Evolutionary conservation across 2,329 filamentous ascomycete genomes (phyloP).

Genomic region (Geosmithia putterillii): DNA sequence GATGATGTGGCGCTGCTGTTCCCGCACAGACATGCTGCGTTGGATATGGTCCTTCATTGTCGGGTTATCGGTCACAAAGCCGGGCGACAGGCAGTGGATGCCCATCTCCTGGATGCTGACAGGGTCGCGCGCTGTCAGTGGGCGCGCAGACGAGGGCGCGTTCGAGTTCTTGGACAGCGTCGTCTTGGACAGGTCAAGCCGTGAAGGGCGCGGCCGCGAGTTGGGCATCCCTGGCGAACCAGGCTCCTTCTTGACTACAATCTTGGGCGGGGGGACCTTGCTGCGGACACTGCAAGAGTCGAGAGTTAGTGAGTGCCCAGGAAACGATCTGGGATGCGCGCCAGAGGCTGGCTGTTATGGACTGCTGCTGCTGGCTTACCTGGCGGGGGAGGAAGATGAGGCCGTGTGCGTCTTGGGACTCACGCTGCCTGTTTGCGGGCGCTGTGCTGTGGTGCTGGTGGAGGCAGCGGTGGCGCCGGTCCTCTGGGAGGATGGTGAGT

Average conservation of each 20-base stretch:
- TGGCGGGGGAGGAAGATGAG: conserved; percentile 41
- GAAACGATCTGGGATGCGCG: neutral
- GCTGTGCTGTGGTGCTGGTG: conserved; percentile 28
- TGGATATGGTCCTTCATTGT: conserved; percentile 92
- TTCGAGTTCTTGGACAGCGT: conserved; percentile 31
- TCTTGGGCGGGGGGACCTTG: conserved; percentile 50
- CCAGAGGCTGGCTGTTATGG: conserved; percentile 1
- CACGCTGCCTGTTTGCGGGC: conserved; percentile 39
- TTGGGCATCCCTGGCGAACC: conserved; percentile 70
- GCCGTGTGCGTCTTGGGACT: conserved; percentile 35
- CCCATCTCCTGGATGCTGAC: conserved; percentile 86
- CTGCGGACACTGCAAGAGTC: conserved; percentile 24
- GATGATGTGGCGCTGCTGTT: conserved; percentile 91
- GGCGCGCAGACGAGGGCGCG: conserved; percentile 51
- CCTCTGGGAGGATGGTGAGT: conserved; percentile 33
- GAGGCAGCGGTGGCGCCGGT: conserved; percentile 14
- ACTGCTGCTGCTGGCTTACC: conserved; percentile 25
- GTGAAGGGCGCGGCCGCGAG: conserved; percentile 62
- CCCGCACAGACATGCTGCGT: conserved; percentile 82
- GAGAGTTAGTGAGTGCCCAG: conserved; percentile 1
- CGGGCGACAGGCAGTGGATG: conserved; percentile 85
- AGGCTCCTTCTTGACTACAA: conserved; percentile 94
- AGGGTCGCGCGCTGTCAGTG: conserved; percentile 68
- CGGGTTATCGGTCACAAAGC: conserved; percentile 94
- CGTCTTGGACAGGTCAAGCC: conserved; percentile 64